Conservation (phyloP, 2,329 filamentous ascomycete species). For the Exophiala alcalophila region DNA sequence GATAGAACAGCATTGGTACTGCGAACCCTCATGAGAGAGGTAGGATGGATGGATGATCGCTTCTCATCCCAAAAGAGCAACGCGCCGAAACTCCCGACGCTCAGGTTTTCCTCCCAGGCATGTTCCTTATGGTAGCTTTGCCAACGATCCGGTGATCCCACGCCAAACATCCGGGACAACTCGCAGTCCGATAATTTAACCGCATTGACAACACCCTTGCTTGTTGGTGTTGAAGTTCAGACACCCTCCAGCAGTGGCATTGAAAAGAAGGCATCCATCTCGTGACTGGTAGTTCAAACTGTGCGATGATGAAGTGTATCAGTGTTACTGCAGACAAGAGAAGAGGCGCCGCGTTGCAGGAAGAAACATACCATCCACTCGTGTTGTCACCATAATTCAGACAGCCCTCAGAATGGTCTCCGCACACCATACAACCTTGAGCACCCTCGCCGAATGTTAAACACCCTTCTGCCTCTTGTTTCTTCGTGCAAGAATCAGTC, state of each 20-base stretch:
- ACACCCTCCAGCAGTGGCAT: constrained; percentile 24
- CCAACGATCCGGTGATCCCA: too few species aligned
- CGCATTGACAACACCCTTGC: constrained; percentile 17
- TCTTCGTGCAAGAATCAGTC: constrained; percentile 4
- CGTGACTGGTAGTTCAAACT: constrained; percentile 24
- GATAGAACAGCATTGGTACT: too few species aligned
- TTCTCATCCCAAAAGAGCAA: too few species aligned
- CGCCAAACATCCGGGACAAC: too few species aligned
- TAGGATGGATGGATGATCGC: too few species aligned
- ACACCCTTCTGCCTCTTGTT: constrained; percentile 19
- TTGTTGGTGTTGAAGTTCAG: constrained; percentile 20
- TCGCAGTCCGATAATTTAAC: too few species aligned
- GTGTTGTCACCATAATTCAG: constrained; percentile 17
- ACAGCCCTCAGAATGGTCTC: constrained; percentile 19
- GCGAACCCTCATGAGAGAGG: too few species aligned
- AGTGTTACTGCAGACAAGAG: neutral
- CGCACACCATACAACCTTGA: constrained; percentile 22
- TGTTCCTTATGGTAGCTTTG: too few species aligned
- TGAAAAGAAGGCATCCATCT: constrained; percentile 20
- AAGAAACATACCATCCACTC: constrained; percentile 18
- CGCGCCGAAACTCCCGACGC: too few species aligned
- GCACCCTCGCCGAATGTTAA: constrained; percentile 22
- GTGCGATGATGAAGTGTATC: neutral
- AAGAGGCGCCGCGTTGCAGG: neutral
- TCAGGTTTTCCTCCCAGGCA: too few species aligned